Conservation (phyloP, 2,329 filamentous ascomycete genomes). For the Epichloe coenophiala region DNA sequence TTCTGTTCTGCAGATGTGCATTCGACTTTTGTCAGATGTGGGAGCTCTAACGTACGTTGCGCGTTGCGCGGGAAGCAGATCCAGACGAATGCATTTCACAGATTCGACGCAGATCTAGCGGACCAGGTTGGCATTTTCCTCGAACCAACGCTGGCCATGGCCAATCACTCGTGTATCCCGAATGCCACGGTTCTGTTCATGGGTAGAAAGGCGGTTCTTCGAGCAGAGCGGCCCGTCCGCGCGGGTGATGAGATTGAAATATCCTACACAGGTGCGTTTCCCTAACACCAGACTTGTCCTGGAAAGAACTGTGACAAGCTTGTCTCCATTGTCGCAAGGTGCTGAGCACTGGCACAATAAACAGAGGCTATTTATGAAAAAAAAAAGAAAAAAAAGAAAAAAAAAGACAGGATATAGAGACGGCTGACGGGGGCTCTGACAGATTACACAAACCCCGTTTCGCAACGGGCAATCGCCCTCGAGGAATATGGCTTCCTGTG, state of each 20-base stretch:
- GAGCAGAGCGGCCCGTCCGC: constrained; percentile 34
- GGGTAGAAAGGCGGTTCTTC: constrained; percentile 35
- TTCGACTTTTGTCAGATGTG: no score
- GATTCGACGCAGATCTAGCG: constrained; percentile 34
- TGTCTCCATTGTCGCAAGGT: no score
- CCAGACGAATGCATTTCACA: constrained; percentile 48
- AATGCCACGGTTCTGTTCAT: constrained; percentile 45
- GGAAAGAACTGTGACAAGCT: no score
- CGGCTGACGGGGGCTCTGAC: neutral
- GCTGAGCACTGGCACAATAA: no score
- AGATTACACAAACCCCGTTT: constrained; percentile 35
- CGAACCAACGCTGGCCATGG: constrained; percentile 42
- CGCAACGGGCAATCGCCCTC: constrained; percentile 29
- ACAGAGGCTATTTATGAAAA: no score
- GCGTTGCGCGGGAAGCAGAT: constrained; percentile 25
- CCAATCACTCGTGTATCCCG: constrained; percentile 49
- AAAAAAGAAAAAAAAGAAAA: no score
- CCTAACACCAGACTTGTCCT: no score
- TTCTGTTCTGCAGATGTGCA: no score
- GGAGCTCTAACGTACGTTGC: no score
- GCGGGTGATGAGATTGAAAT: constrained; percentile 45
- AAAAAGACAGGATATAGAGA: no score
- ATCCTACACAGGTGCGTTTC: constrained; percentile 43
- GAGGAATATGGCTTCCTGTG: constrained; percentile 40
- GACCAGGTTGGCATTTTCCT: constrained; percentile 42